phyloP scores from a whole-genome alignment of 371 early-diverging fungal species.

The Haplosporangium sp. region DNA sequence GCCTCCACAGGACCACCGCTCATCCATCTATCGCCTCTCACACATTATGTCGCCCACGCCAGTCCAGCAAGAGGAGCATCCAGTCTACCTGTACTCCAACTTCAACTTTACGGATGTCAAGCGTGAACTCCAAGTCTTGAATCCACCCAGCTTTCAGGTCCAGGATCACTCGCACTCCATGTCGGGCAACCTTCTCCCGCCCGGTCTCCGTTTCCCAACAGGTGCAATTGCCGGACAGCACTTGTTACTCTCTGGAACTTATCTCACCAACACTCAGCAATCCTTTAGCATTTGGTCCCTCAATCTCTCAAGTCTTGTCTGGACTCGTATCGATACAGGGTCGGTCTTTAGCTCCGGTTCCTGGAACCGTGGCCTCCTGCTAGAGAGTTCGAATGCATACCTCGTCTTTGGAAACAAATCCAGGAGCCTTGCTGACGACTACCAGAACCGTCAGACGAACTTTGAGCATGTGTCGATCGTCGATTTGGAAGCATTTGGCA shows the following conservation, averaged over 20 bases:
- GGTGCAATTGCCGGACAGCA: conserved; percentile 75
- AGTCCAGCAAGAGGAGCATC: conserved; percentile 56
- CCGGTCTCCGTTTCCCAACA: conserved; percentile 84
- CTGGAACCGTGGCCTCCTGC: conserved; percentile 82
- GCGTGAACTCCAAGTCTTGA: conserved; percentile 75
- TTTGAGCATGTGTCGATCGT: conserved; percentile 79
- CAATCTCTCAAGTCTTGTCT: conserved; percentile 70
- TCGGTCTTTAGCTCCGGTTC: conserved; percentile 73
- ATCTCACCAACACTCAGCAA: conserved; percentile 72
- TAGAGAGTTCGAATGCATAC: conserved; percentile 68
- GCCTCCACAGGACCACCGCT: conserved; percentile 40
- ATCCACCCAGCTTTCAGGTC: conserved; percentile 64
- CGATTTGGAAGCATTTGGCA: conserved; percentile 80
- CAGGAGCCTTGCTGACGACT: conserved; percentile 78
- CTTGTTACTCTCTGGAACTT: conserved; percentile 79
- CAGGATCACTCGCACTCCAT: conserved; percentile 73
- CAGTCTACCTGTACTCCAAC: conserved; percentile 80
- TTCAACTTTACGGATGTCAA: conserved; percentile 83
- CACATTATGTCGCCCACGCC: conserved; percentile 26
- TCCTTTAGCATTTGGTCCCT: conserved; percentile 83
- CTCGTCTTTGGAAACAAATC: conserved; percentile 78
- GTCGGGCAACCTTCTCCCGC: conserved; percentile 72
- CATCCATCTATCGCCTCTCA: conserved; percentile 52
- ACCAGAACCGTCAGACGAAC: conserved; percentile 81
- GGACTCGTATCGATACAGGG: conserved; percentile 79